Percentiles rank a stretch among this genome's conserved stretches.
phyloP scores from a whole-genome alignment of 768 basidiomycete genomes.

The Postia placenta region DNA sequence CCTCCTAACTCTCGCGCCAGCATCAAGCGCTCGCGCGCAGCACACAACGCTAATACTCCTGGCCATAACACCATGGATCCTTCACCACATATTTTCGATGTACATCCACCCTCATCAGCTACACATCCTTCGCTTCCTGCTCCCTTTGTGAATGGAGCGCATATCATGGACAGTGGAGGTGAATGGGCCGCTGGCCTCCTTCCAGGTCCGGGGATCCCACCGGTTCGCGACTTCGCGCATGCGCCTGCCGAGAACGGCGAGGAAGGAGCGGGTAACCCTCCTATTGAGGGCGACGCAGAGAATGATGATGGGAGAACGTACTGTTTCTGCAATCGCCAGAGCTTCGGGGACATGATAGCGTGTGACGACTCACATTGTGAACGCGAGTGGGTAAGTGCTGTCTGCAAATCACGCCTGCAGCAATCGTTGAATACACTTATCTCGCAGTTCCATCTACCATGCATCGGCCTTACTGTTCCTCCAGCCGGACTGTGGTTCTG shows the following conservation, averaged over 20 bases:
- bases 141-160: constrained; percentile 24
- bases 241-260: constrained; percentile 27
- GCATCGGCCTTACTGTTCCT: constrained; percentile 58
- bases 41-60: constrained; percentile 14
- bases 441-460: constrained; percentile 71
- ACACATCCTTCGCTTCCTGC: constrained; percentile 53
- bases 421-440: no score
- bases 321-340: constrained; percentile 79
- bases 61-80: constrained; percentile 19
- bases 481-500: constrained; percentile 79
- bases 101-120: constrained; percentile 42
- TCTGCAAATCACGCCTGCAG: constrained; percentile 6
- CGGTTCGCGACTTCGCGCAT: constrained; percentile 37
- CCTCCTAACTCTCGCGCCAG: constrained; percentile 31
- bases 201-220: constrained; percentile 77
- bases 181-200: constrained; percentile 45
- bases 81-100: constrained; percentile 35
- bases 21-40: constrained; percentile 22
- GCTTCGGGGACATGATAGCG: constrained; percentile 93
- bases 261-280: constrained; percentile 35
- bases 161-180: constrained; percentile 28
- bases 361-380: constrained; percentile 81
- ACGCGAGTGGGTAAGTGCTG: constrained; percentile 79
- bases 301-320: constrained; percentile 60
- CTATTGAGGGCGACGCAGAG: constrained; percentile 50